These are phyloP conservation scores for Neurospora crassa DNA, from an alignment of 2,329 filamentous ascomycete species.

Conservation along the genomic window DNA sequence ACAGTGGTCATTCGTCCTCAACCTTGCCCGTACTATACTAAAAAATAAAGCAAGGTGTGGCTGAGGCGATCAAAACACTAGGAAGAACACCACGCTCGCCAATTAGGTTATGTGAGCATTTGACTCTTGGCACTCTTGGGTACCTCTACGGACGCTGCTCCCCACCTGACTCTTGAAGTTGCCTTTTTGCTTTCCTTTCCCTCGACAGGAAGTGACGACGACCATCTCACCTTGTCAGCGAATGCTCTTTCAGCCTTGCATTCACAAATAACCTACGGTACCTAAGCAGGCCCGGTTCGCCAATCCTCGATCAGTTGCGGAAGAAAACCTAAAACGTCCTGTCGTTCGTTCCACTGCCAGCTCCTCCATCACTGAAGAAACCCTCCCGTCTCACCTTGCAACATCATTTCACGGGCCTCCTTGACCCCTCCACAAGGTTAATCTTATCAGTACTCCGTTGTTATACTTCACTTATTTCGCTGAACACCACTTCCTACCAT, in stretches of 20 bases:
- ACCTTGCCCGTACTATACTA: background rate
- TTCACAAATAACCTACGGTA: background rate
- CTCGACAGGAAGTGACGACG: background rate
- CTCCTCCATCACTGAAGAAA: background rate
- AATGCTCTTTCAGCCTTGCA: background rate
- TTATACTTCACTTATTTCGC: background rate
- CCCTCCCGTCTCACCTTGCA: background rate
- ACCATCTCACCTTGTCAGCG: background rate
- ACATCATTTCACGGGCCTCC: background rate
- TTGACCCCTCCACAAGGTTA: background rate
- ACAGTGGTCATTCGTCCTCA: background rate
- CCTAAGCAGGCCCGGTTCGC: background rate
- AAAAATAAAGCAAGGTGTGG: background rate
- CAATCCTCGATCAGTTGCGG: background rate
- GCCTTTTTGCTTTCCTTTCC: background rate
- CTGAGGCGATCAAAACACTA: background rate
- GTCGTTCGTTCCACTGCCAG: background rate
- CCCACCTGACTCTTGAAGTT: background rate
- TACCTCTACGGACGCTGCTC: background rate
- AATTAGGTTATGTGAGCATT: background rate
- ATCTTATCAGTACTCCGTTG: background rate
- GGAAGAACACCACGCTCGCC: background rate
- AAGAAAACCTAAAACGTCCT: background rate
- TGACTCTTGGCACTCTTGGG: background rate
- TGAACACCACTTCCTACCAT: background rate